These are phyloP conservation scores for Penstemon newberryi DNA, from an alignment of 257 asterid genomes.

Conservation along the genomic window DNA sequence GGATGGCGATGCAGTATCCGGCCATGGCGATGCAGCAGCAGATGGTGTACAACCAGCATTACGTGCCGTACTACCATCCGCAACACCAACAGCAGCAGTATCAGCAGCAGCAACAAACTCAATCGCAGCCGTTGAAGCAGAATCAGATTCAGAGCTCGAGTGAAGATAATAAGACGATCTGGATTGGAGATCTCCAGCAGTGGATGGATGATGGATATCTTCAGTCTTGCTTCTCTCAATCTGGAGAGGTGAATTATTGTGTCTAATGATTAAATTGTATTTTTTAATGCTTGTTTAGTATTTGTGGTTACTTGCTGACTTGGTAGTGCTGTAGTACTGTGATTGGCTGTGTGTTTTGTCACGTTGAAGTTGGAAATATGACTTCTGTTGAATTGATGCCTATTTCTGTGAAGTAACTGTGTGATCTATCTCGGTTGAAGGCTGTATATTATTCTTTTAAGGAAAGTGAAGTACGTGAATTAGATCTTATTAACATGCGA, in stretches of 20 bases:
- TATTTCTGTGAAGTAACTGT: conserved; percentile 8
- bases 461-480: conserved; percentile 9
- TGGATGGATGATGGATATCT: conserved; percentile 98
- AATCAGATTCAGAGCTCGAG: conserved; percentile 60
- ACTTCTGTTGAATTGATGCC: conserved; percentile 14
- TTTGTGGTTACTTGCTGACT: conserved; percentile 8
- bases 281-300: conserved; percentile 21
- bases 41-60: conserved; percentile 82
- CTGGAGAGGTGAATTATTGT: conserved; percentile 67
- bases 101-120: conserved; percentile 48
- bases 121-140: conserved; percentile 44
- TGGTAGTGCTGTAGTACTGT: conserved; percentile 4
- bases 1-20: conserved; percentile 97
- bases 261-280: background rate
- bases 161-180: conserved; percentile 88
- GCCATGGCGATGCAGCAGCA: conserved; percentile 83
- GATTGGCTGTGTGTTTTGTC: background rate
- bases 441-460: background rate
- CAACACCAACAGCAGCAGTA: conserved; percentile 59
- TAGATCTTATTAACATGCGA: background rate
- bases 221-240: conserved; percentile 67
- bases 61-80: conserved; percentile 75
- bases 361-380: background rate
- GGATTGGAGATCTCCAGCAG: conserved; percentile 98
- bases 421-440: conserved; percentile 30